A percentile compares a stretch with the other conserved stretches of the same genome.
These are phyloP conservation scores for Halteria grandinella DNA, from an alignment of 73 alveolate species.

Conservation along the genomic window DNA sequence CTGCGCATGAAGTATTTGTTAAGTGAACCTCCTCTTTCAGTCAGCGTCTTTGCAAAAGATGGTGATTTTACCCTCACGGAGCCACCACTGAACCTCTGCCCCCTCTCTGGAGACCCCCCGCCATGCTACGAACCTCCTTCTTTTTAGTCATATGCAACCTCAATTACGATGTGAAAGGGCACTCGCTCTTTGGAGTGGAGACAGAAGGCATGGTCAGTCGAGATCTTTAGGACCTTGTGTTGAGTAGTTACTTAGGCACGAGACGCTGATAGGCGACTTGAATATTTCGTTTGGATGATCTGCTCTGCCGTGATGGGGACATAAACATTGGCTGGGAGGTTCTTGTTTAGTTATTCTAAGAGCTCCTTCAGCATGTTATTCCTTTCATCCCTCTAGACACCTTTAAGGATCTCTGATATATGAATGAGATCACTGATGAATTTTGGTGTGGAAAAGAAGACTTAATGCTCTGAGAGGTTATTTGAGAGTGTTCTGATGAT, in stretches of 20 bases:
- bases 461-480: conserved; percentile 13
- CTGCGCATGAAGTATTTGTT: no score
- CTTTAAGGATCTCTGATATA: conserved; percentile 43
- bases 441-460: conserved; percentile 62
- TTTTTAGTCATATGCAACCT: conserved; percentile 54
- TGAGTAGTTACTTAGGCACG: neutral
- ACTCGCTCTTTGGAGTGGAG: conserved; percentile 89
- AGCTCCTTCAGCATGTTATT: conserved; percentile 6
- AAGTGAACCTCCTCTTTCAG: neutral
- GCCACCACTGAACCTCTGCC: no score
- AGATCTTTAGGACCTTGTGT: conserved; percentile 71
- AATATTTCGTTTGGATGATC: neutral
- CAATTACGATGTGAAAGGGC: conserved; percentile 86
- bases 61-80: neutral
- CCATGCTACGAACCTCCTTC: no score
- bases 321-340: conserved; percentile 63
- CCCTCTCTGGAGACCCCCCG: no score
- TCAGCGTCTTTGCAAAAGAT: neutral
- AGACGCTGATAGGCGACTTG: neutral
- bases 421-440: conserved; percentile 47
- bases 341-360: conserved; percentile 29
- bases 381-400: conserved; percentile 16
- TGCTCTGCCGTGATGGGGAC: conserved; percentile 51
- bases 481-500: conserved; percentile 6
- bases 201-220: conserved; percentile 74